phyloP scores from a whole-genome alignment of 257 asterid species.

The Schizonepeta tenuifolia region DNA sequence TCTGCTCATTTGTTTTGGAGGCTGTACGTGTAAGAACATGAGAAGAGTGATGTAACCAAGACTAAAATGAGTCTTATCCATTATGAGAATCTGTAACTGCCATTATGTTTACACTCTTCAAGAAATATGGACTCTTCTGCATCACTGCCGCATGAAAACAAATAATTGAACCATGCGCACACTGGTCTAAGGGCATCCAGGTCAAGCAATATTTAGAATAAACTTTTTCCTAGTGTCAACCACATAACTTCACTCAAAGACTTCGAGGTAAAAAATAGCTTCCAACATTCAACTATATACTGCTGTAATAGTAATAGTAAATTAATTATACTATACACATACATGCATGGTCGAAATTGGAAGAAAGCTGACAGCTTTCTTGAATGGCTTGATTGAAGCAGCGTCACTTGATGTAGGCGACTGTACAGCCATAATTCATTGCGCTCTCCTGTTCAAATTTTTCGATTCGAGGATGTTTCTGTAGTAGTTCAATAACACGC shows the following conservation, averaged over 20 bases:
- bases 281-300: slow-evolving; percentile 16
- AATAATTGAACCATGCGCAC: slow-evolving; percentile 28
- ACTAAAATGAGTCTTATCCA: slow-evolving; percentile 25
- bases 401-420: slow-evolving; percentile 76
- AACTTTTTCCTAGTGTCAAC: background rate
- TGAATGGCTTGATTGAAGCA: slow-evolving; percentile 10
- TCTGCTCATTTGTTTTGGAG: background rate
- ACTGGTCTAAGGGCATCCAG: background rate
- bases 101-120: slow-evolving; percentile 34
- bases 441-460: slow-evolving; percentile 92
- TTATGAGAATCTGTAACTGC: slow-evolving; percentile 30
- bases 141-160: slow-evolving; percentile 30
- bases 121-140: slow-evolving; percentile 38
- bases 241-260: background rate
- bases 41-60: slow-evolving; percentile 25
- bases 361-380: slow-evolving; percentile 2
- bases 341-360: background rate
- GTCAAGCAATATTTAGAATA: background rate
- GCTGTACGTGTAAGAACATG: slow-evolving; percentile 35
- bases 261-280: slow-evolving; percentile 7
- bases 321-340: background rate
- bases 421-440: slow-evolving; percentile 82
- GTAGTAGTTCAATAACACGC: slow-evolving; percentile 57
- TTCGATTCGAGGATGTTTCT: slow-evolving; percentile 65
- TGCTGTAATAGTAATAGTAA: background rate